phyloP scores from a whole-genome alignment of 257 asterid genomes.

The Fraxinus anomala region DNA sequence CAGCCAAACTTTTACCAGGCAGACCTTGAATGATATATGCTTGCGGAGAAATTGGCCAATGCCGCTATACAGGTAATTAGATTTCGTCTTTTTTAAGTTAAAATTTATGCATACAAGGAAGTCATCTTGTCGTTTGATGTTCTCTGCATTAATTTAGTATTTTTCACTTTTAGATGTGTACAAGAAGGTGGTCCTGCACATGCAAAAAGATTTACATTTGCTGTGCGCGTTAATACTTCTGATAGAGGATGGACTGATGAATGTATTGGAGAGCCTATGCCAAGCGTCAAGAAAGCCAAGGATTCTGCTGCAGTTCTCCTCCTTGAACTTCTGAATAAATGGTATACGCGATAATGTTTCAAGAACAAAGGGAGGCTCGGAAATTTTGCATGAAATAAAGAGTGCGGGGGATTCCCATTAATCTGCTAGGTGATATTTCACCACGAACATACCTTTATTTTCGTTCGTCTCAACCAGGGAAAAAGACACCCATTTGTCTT shows the following conservation, averaged over 20 bases:
- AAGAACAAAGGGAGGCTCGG: neutral
- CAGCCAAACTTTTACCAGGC: slow-evolving; percentile 85
- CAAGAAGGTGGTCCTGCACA: slow-evolving; percentile 99
- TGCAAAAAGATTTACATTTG: slow-evolving; percentile 87
- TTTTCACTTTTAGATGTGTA: slow-evolving; percentile 53
- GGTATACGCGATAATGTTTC: slow-evolving; percentile 48
- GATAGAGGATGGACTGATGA: slow-evolving; percentile 95
- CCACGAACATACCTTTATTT: too few species aligned
- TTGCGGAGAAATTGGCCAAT: slow-evolving; percentile 96
- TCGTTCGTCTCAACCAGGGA: too few species aligned
- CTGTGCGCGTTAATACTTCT: slow-evolving; percentile 82
- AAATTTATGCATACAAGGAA: neutral
- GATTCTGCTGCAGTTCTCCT: slow-evolving; percentile 92
- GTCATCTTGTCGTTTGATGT: neutral
- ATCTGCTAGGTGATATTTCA: neutral
- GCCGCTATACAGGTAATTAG: slow-evolving; percentile 82
- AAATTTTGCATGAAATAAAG: neutral
- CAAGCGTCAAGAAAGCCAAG: slow-evolving; percentile 97
- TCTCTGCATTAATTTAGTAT: neutral
- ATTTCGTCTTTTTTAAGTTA: neutral
- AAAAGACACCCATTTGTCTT: too few species aligned
- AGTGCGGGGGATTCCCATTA: neutral
- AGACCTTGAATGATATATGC: slow-evolving; percentile 92
- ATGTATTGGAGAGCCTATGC: slow-evolving; percentile 97
- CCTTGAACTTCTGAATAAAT: slow-evolving; percentile 69